Conservation (phyloP, 139 green algal species). For the Parachlorella kessleri region DNA sequence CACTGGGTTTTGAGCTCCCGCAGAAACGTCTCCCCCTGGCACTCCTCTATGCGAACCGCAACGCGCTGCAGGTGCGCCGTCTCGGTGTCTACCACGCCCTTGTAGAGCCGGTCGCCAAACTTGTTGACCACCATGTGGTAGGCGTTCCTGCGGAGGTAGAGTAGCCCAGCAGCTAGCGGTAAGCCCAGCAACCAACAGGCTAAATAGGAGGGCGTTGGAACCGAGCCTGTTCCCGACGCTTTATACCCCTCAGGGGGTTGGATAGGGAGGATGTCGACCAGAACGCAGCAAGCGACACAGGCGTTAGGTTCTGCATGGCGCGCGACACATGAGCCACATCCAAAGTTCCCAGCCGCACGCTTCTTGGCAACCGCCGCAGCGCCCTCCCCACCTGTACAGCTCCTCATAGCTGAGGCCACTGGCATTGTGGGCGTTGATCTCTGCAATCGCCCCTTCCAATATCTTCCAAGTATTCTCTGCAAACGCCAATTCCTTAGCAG, state of each 20-base stretch:
- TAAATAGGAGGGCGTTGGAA: too few species aligned
- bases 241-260: too few species aligned
- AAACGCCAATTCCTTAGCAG: neutral
- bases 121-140: slow-evolving; percentile 99
- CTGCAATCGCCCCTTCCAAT: slow-evolving; percentile 92
- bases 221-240: too few species aligned
- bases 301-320: too few species aligned
- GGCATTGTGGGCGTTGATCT: slow-evolving; percentile 98
- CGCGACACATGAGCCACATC: too few species aligned
- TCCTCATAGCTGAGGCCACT: slow-evolving; percentile 97
- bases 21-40: slow-evolving; percentile 83
- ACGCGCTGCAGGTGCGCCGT: slow-evolving; percentile 76
- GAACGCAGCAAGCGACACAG: too few species aligned
- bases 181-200: too few species aligned
- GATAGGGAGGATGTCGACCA: too few species aligned
- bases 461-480: slow-evolving; percentile 97
- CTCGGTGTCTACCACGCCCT: slow-evolving; percentile 78
- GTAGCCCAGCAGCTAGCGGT: too few species aligned
- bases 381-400: slow-evolving; percentile 92
- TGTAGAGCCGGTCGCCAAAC: slow-evolving; percentile 93
- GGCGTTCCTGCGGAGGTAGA: slow-evolving; percentile 83
- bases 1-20: slow-evolving; percentile 85
- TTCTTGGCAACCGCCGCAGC: too few species aligned
- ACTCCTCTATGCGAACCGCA: slow-evolving; percentile 68
- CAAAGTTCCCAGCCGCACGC: too few species aligned